A percentile compares a stretch with the other conserved stretches of the same genome.
These are phyloP conservation scores for Ogataea pini DNA, from an alignment of 805 yeast genomes.

Conservation along the genomic window DNA sequence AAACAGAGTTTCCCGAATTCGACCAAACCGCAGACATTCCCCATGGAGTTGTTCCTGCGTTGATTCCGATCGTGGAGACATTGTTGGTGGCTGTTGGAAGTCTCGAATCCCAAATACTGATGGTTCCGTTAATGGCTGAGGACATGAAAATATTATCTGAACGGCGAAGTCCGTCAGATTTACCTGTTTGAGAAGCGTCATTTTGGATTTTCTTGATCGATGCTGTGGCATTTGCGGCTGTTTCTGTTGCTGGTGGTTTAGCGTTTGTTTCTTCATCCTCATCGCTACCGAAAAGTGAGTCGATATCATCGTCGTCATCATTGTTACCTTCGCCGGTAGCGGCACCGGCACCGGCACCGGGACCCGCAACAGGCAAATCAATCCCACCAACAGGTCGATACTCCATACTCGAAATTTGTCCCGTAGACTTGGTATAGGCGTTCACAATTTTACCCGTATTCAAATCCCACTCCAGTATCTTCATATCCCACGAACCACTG, in stretches of 20 bases:
- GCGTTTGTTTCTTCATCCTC: too few species aligned
- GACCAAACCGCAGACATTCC: conserved; percentile 90
- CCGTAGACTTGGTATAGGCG: conserved; percentile 57
- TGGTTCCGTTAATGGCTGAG: conserved; percentile 79
- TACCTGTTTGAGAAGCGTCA: conserved; percentile 37
- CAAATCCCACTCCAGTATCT: conserved; percentile 81
- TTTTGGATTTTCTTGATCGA: neutral
- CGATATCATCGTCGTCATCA: neutral
- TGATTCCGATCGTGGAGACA: conserved; percentile 41
- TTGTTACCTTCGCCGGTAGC: conserved; percentile 19
- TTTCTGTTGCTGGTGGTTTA: neutral
- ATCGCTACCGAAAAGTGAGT: conserved; percentile 12
- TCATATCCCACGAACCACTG: conserved; percentile 91
- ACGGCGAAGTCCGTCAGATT: conserved; percentile 25
- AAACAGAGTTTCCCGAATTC: conserved; percentile 72
- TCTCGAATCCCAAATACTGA: conserved; percentile 83
- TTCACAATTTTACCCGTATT: conserved; percentile 60
- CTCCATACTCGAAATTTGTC: conserved; percentile 78
- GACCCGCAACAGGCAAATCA: conserved; percentile 36
- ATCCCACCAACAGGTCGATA: conserved; percentile 62
- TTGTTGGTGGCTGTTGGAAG: conserved; percentile 19
- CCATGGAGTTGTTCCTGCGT: conserved; percentile 87
- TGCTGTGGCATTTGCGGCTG: neutral
- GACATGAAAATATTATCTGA: conserved; percentile 63
- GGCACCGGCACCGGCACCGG: conserved; percentile 20